Percentiles rank a stretch among this genome's conserved stretches.
Evolutionary conservation across 768 basidiomycete species (phyloP).

Genomic region (Naganishia vishniacii): DNA sequence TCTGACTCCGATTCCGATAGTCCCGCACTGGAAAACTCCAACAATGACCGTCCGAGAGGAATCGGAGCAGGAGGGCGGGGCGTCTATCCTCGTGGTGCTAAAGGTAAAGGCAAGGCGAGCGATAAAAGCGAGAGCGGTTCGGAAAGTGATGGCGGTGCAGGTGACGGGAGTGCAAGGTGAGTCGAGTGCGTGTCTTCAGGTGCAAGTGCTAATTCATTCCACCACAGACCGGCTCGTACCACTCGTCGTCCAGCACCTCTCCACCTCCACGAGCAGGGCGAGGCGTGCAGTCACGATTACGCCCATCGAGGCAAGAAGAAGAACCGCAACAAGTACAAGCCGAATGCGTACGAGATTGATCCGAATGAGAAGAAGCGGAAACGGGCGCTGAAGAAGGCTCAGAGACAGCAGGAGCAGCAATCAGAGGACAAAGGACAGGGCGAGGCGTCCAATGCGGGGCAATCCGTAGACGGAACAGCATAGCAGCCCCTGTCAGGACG

Average conservation of each 20-base stretch:
- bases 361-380: conserved; percentile 9
- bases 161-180: conserved; percentile 8
- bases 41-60: conserved; percentile 2
- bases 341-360: conserved; percentile 14
- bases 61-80: background rate
- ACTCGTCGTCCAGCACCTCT: conserved; percentile 2
- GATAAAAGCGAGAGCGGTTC: background rate
- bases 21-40: background rate
- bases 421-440: background rate
- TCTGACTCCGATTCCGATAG: conserved; percentile 50
- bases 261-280: background rate
- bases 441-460: no score
- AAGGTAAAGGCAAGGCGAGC: conserved; percentile 22
- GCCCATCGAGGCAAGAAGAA: background rate
- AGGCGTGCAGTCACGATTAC: background rate
- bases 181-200: background rate
- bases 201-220: background rate
- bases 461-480: background rate
- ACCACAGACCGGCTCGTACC: background rate
- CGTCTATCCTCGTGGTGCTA: conserved; percentile 5
- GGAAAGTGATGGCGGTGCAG: conserved; percentile 14
- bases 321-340: conserved; percentile 5
- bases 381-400: background rate
- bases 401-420: background rate
- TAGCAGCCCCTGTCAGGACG: background rate